A percentile compares a stretch with the other conserved stretches of the same genome.
phyloP scores from a whole-genome alignment of 768 basidiomycete genomes.

The Hemileccinum rubropunctum region DNA sequence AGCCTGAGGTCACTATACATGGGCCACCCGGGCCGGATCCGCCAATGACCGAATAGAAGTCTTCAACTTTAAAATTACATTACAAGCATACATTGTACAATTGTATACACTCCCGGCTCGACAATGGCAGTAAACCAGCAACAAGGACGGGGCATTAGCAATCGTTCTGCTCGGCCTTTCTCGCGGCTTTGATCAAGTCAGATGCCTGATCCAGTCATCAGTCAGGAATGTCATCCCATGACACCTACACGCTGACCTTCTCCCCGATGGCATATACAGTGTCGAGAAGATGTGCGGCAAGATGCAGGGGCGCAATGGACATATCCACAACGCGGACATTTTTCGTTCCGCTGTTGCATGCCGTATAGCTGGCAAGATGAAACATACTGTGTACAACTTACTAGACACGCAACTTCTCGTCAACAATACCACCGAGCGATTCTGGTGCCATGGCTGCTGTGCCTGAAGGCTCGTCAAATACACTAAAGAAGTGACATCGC shows the following conservation, averaged over 20 bases:
- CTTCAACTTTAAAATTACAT: not conserved
- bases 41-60: no score
- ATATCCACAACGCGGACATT: constrained; percentile 18
- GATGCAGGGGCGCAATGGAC: constrained; percentile 14
- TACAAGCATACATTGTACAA: no score
- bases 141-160: no score
- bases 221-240: not conserved
- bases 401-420: constrained; percentile 16
- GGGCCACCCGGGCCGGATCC: no score
- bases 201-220: constrained; percentile 10
- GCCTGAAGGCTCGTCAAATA: constrained; percentile 11
- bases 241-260: constrained; percentile 2
- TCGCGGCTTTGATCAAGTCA: constrained; percentile 13
- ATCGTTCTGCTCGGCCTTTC: no score
- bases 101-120: no score
- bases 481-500: not conserved
- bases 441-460: constrained; percentile 19
- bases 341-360: constrained; percentile 8
- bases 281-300: constrained; percentile 15
- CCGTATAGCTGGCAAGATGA: no score
- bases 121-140: no score
- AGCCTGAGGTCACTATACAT: no score
- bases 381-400: not conserved
- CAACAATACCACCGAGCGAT: constrained; percentile 18
- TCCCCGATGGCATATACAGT: constrained; percentile 20